Base-by-base conservation (phyloP, 805 yeast species). In the Teunomyces funiuensis region DNA sequence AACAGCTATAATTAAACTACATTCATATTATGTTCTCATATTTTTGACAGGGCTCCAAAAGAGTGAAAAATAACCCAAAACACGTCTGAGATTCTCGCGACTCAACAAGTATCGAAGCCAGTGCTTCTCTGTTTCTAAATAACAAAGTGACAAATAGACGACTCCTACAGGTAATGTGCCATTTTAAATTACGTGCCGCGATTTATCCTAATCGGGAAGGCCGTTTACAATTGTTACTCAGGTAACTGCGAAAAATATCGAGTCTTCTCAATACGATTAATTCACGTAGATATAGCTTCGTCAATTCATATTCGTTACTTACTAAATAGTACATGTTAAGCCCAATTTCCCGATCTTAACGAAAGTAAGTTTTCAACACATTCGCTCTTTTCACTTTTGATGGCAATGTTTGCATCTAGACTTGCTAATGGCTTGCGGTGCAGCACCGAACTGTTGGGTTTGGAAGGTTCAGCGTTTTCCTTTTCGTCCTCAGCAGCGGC, bases 351-450 rank as follows among this genome's bases (percentile, higher is more conserved):
- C 7, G 61, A 44, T 55, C 63, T 64, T 41, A 71, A 55, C 19
- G 73, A 61, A 33, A 72, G 57, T 46, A 71, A 61, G 54, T 68
- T 68, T 37, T 69, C 65, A 14, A 69, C 70, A 29, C 45, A 45
- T 13, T 38, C 41, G 19, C 39, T 42, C 36, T 46, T 46, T 22
- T 25, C 37, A 13, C 22, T 27, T 7, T 42, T 42, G 43, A 53
- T 60, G 2, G 49, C 11, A n/a, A n/a, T n/a, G 44, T 57, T 60
- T 2, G 49, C 11, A 37, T 40, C 47, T 16, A 64, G 27, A 37
- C 53, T 55, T 13, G 59, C 57, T 39, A 65, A 56, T 19, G 67
- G 65, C 39, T 50, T 51, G 10, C 47, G 40, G 19, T 33, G 39
- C 28, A 41, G 11, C 28, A 26, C 28, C 39, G 45, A 20, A 39